These are phyloP conservation scores for Marasmius oreades DNA, from an alignment of 1,284 basidiomycete species.

Conservation along the genomic window DNA sequence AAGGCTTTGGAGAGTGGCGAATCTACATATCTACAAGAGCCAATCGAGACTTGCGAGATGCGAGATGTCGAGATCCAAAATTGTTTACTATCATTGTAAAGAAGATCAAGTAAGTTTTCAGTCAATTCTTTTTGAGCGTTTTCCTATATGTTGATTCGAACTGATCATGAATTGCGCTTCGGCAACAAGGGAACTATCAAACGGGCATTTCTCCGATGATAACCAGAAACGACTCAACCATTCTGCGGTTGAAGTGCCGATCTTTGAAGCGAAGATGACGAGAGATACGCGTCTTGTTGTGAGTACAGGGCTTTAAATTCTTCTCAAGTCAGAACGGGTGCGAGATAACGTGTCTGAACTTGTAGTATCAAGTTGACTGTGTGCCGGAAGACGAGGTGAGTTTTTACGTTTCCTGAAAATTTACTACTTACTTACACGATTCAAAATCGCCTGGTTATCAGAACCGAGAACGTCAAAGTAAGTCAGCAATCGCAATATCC, in stretches of 20 bases:
- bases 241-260: conserved; percentile 43
- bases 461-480: conserved; percentile 56
- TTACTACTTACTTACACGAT: no score
- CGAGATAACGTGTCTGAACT: background rate
- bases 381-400: conserved; percentile 46
- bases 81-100: conserved; percentile 48
- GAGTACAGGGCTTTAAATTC: conserved; percentile 25
- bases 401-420: background rate
- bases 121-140: background rate
- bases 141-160: background rate
- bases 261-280: conserved; percentile 70
- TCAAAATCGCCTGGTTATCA: background rate
- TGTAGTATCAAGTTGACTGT: conserved; percentile 68
- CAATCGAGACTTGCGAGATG: conserved; percentile 38
- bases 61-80: conserved; percentile 34
- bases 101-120: conserved; percentile 52
- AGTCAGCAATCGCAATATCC: background rate
- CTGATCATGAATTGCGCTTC: background rate
- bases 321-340: no score
- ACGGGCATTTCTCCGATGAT: conserved; percentile 63
- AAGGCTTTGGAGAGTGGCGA: conserved; percentile 51
- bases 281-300: conserved; percentile 58
- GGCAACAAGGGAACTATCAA: conserved; percentile 59
- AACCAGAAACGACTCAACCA: conserved; percentile 62
- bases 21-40: conserved; percentile 46